These are phyloP conservation scores for Neurospora sp. DNA, from an alignment of 495 filamentous ascomycete species.

Conservation along the genomic window DNA sequence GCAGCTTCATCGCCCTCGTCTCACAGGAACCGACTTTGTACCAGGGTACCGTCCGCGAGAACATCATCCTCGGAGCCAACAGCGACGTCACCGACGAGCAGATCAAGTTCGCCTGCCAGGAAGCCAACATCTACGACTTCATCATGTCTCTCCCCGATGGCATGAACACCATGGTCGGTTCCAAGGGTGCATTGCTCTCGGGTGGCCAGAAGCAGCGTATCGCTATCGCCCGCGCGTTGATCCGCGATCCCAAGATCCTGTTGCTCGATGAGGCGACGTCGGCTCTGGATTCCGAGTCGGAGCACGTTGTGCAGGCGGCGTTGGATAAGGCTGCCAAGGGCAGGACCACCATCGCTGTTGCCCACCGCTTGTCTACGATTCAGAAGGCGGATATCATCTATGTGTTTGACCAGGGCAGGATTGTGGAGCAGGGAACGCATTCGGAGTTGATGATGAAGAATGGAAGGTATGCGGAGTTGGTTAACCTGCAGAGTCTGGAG, in stretches of 20 bases:
- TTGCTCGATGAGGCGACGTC: conserved; percentile 77
- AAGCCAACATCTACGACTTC: conserved; percentile 61
- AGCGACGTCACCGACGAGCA: conserved; percentile 39
- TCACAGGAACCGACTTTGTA: conserved; percentile 54
- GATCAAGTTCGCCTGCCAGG: conserved; percentile 48
- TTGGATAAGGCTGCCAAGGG: conserved; percentile 54
- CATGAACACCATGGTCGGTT: conserved; percentile 54
- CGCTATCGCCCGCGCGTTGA: conserved; percentile 67
- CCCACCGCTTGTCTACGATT: conserved; percentile 49
- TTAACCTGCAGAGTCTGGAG: conserved; percentile 62
- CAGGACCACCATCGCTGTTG: conserved; percentile 69
- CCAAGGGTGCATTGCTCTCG: conserved; percentile 55
- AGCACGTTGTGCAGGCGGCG: conserved; percentile 63
- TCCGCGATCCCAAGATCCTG: conserved; percentile 62
- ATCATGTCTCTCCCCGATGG: conserved; percentile 54
- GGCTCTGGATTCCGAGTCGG: conserved; percentile 65
- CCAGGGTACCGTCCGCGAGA: conserved; percentile 48
- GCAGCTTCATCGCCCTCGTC: conserved; percentile 49
- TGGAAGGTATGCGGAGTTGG: conserved; percentile 47
- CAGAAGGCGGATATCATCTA: conserved; percentile 52
- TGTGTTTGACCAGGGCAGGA: conserved; percentile 45
- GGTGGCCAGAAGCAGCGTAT: conserved; percentile 79
- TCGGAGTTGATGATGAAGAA: conserved; percentile 37
- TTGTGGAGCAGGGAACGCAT: conserved; percentile 50
- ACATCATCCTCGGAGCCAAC: conserved; percentile 46